A percentile compares a stretch with the other conserved stretches of the same genome.
These are phyloP conservation scores for Funneliformis caledonium DNA, from an alignment of 371 early-diverging fungal genomes.

Conservation along the genomic window DNA sequence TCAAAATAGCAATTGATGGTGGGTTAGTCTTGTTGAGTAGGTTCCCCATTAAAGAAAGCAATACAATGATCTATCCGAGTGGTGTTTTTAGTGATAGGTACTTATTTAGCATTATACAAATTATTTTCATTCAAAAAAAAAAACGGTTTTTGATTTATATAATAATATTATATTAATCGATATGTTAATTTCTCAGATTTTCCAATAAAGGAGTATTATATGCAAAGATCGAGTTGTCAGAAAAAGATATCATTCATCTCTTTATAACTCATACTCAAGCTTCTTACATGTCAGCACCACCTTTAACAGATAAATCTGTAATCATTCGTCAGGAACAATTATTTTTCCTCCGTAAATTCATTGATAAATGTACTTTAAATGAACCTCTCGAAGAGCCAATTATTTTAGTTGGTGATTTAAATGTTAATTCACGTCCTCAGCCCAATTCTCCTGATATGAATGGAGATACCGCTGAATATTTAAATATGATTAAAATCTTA, in stretches of 20 bases:
- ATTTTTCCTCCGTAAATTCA: constrained; percentile 63
- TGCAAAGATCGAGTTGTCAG: constrained; percentile 63
- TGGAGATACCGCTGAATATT: constrained; percentile 64
- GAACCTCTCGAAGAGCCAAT: constrained; percentile 53
- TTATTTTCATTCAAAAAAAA: background rate
- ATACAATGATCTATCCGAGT: constrained; percentile 63
- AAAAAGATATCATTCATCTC: constrained; percentile 60
- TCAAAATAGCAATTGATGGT: constrained; percentile 75
- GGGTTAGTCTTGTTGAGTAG: constrained; percentile 78
- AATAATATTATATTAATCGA: background rate
- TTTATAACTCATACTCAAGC: constrained; percentile 88
- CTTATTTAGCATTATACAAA: constrained; percentile 9
- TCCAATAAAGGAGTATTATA: constrained; percentile 81
- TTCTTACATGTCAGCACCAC: constrained; percentile 57
- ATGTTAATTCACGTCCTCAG: constrained; percentile 71
- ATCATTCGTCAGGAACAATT: constrained; percentile 65
- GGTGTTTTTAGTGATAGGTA: constrained; percentile 76
- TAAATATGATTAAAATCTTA: constrained; percentile 68
- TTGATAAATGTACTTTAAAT: constrained; percentile 46
- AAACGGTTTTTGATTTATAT: background rate
- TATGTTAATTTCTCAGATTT: constrained; percentile 50
- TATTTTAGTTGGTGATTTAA: constrained; percentile 75
- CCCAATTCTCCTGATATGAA: constrained; percentile 42
- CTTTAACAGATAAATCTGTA: constrained; percentile 57
- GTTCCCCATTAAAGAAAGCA: constrained; percentile 66